Conservation (phyloP, 1,284 basidiomycete species). For the Leccinum pallidistipes region DNA sequence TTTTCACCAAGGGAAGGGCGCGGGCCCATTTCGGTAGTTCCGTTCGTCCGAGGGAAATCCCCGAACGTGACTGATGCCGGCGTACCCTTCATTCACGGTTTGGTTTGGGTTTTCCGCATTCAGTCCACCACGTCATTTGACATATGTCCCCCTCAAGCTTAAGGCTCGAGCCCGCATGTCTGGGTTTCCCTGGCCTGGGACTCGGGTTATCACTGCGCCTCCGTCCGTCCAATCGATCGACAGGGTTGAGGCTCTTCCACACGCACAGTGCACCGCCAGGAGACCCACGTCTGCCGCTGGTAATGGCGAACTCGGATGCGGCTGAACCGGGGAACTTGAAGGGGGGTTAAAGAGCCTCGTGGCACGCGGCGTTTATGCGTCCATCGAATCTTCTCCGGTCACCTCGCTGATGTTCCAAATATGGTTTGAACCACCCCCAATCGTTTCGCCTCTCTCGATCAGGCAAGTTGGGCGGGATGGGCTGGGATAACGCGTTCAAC, state of each 20-base stretch:
- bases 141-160: neutral
- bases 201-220: neutral
- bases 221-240: neutral
- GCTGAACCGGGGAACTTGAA: neutral
- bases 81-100: constrained; percentile 1
- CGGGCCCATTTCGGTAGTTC: neutral
- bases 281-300: neutral
- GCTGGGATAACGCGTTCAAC: neutral
- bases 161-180: too few species aligned
- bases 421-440: neutral
- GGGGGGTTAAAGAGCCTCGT: constrained; percentile 2
- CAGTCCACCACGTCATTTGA: constrained; percentile 3
- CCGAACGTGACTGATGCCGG: neutral
- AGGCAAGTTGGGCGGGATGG: neutral
- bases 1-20: neutral
- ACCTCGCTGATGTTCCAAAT: constrained; percentile 1
- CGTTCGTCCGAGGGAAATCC: constrained; percentile 16
- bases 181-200: too few species aligned
- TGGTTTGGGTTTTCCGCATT: constrained; percentile 18
- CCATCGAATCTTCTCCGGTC: neutral
- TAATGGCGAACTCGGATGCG: neutral
- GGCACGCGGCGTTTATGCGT: constrained; percentile 4
- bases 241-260: neutral
- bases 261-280: neutral
- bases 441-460: neutral